These are phyloP conservation scores for Mycosarcoma mackinlayi DNA, from an alignment of 1,284 basidiomycete species.

Conservation along the genomic window DNA sequence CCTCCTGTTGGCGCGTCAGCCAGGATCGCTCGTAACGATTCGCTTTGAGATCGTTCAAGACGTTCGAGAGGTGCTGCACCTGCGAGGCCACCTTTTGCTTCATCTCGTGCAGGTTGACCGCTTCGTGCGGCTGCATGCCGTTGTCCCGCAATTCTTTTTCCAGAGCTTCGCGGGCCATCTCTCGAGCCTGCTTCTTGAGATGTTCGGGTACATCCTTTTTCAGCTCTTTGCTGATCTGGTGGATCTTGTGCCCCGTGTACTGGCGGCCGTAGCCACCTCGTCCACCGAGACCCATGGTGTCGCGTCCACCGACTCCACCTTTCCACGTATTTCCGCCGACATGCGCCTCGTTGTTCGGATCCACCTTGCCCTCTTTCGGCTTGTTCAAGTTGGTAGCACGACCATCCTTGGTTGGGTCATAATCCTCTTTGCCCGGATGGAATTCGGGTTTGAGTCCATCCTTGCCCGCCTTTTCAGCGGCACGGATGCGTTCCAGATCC, in stretches of 20 bases:
- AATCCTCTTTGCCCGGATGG: slow-evolving; percentile 46
- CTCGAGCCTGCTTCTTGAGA: slow-evolving; percentile 66
- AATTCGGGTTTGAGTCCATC: slow-evolving; percentile 57
- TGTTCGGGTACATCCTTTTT: slow-evolving; percentile 68
- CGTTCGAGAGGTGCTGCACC: slow-evolving; percentile 60
- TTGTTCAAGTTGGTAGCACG: slow-evolving; percentile 56
- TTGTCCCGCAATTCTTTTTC: slow-evolving; percentile 65
- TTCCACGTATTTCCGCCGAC: slow-evolving; percentile 69
- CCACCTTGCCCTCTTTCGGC: slow-evolving; percentile 68
- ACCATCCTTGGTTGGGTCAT: slow-evolving; percentile 48
- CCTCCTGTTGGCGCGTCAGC: slow-evolving; percentile 68
- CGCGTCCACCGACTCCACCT: slow-evolving; percentile 68
- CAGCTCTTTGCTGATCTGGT: slow-evolving; percentile 64
- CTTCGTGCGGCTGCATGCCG: slow-evolving; percentile 66
- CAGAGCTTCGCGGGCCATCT: slow-evolving; percentile 68
- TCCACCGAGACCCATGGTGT: slow-evolving; percentile 68
- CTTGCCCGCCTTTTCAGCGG: slow-evolving; percentile 23
- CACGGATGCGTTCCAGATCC: slow-evolving; percentile 31
- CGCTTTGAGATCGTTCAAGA: slow-evolving; percentile 67
- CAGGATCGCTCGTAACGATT: slow-evolving; percentile 68
- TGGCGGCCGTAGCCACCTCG: slow-evolving; percentile 63
- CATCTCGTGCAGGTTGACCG: slow-evolving; percentile 61
- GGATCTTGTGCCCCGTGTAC: slow-evolving; percentile 66
- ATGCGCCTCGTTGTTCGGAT: slow-evolving; percentile 65
- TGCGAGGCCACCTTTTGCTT: slow-evolving; percentile 60